Evolutionary conservation across 768 basidiomycete genomes (phyloP).

Genomic region (Crepidotus variabilis): DNA sequence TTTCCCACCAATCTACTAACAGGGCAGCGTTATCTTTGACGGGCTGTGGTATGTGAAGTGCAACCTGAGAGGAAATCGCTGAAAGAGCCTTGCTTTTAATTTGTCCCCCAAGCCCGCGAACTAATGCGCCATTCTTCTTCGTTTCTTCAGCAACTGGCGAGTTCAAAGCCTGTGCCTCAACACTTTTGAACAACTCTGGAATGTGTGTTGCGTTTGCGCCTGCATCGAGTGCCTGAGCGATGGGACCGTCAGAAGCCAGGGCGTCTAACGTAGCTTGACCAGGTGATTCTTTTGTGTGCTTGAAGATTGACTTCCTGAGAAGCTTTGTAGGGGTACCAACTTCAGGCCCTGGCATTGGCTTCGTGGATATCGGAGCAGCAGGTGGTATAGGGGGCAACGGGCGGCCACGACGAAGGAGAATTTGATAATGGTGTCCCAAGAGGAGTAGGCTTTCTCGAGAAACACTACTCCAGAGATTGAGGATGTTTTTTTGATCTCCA

Average conservation of each 20-base stretch:
- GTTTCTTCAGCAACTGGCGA: constrained; percentile 18
- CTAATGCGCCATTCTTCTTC: constrained; percentile 16
- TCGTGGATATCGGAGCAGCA: constrained; percentile 12
- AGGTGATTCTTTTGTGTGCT: constrained; percentile 42
- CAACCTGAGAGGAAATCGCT: constrained; percentile 4
- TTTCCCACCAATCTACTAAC: constrained; percentile 51
- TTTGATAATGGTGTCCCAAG: constrained; percentile 69
- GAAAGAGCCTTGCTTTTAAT: constrained; percentile 5
- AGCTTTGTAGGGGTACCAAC: constrained; percentile 35
- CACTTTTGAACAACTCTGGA: constrained; percentile 28
- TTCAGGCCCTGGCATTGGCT: constrained; percentile 13
- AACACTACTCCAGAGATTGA: constrained; percentile 60
- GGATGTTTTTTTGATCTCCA: constrained; percentile 62
- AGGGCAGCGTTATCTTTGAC: constrained; percentile 19
- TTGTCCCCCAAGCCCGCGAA: constrained; percentile 6
- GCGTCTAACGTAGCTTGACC: constrained; percentile 46
- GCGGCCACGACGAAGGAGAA: constrained; percentile 56
- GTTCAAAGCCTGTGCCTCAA: constrained; percentile 15
- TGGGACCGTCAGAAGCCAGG: constrained; percentile 56
- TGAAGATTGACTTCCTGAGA: constrained; percentile 44
- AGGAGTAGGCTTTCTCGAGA: constrained; percentile 54
- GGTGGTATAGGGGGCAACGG: constrained; percentile 23
- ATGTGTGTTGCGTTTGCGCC: constrained; percentile 39
- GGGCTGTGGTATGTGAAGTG: constrained; percentile 26
- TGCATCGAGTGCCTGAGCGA: constrained; percentile 47